Percentiles rank a stretch among this genome's conserved stretches.
Conservation (phyloP, 1,284 basidiomycete genomes). For the Xerocomus nothofagi region DNA sequence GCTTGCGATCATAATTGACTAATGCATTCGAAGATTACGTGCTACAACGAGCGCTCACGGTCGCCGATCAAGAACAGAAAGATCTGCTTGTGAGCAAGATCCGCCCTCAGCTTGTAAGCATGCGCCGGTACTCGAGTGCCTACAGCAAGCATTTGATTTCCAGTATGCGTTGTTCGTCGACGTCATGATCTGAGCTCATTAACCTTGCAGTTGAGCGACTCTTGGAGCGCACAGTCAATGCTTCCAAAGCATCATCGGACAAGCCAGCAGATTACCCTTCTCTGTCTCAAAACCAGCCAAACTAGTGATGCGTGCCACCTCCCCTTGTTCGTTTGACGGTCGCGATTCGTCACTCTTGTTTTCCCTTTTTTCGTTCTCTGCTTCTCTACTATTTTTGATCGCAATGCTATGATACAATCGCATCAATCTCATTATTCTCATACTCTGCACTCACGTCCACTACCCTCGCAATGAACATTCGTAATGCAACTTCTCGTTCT, state of each 20-base stretch:
- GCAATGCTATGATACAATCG: conserved; percentile 42
- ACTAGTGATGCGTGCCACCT: conserved; percentile 14
- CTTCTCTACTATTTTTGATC: conserved; percentile 23
- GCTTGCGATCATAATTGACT: conserved; percentile 3
- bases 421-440: conserved; percentile 32
- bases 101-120: conserved; percentile 63
- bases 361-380: conserved; percentile 6
- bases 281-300: conserved; percentile 22
- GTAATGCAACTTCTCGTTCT: conserved; percentile 35
- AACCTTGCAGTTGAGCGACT: conserved; percentile 61
- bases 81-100: conserved; percentile 62
- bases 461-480: conserved; percentile 40
- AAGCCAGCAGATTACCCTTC: conserved; percentile 35
- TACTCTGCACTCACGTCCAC: conserved; percentile 34
- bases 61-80: conserved; percentile 74
- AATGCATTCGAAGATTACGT: conserved; percentile 64
- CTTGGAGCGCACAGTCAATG: conserved; percentile 45
- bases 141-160: conserved; percentile 80
- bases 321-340: conserved; percentile 7
- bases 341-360: conserved; percentile 10
- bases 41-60: conserved; percentile 70
- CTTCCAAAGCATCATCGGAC: conserved; percentile 26
- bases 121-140: conserved; percentile 69
- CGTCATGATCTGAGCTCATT: conserved; percentile 6
- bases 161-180: conserved; percentile 48